Evolutionary conservation across 805 yeast genomes (phyloP).

Genomic region (Maudiozyma serrabonitensis): DNA sequence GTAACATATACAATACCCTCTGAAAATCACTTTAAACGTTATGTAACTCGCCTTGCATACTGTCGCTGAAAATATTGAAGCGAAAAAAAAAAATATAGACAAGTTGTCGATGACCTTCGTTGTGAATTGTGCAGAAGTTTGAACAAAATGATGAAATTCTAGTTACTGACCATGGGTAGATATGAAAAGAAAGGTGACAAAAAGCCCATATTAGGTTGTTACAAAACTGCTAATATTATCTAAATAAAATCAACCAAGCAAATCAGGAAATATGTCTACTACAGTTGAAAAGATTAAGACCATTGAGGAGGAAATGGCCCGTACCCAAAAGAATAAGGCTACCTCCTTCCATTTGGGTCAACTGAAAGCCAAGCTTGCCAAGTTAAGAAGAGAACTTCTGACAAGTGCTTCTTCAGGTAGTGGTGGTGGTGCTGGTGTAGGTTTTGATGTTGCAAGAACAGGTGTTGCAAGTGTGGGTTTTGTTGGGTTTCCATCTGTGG

Average conservation of each 20-base stretch:
- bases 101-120: too few species aligned
- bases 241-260: not conserved
- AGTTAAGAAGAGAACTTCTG: constrained; percentile 83
- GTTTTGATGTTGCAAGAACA: constrained; percentile 97
- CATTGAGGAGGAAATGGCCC: constrained; percentile 96
- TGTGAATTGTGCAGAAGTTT: too few species aligned
- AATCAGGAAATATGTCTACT: constrained; percentile 41
- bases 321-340: constrained; percentile 95
- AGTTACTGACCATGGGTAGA: too few species aligned
- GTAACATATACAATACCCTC: too few species aligned
- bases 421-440: constrained; percentile 89
- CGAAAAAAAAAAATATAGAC: too few species aligned
- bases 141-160: too few species aligned
- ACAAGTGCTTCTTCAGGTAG: constrained; percentile 59
- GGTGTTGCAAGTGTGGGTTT: constrained; percentile 97
- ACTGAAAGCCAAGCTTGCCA: constrained; percentile 91
- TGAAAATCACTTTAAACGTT: too few species aligned
- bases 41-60: too few species aligned
- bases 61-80: too few species aligned
- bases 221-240: not conserved
- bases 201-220: not conserved
- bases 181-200: too few species aligned
- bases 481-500: constrained; percentile 96
- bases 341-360: constrained; percentile 97
- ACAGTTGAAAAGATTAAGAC: constrained; percentile 69